Percentiles rank a stretch among this genome's conserved stretches.
Conservation (phyloP, 2,329 filamentous ascomycete species). For the Rutstroemia sp. region DNA sequence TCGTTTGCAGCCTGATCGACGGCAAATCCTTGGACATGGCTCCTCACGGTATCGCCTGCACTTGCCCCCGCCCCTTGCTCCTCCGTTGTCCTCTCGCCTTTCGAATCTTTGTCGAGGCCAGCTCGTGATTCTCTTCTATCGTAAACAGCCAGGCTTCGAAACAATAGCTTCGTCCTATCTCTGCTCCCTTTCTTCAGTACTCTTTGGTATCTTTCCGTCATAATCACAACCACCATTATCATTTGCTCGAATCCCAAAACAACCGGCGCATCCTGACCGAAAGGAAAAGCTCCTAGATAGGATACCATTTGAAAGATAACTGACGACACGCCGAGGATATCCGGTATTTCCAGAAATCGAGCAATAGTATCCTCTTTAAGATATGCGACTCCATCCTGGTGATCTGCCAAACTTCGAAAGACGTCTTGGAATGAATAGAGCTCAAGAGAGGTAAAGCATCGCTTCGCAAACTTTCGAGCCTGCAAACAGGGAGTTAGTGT, state of each 20-base stretch:
- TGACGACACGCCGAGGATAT: constrained; percentile 58
- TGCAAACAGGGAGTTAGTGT: constrained; percentile 25
- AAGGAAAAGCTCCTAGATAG: constrained; percentile 67
- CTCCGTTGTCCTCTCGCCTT: not conserved
- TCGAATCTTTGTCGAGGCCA: constrained; percentile 12
- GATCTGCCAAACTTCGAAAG: constrained; percentile 62
- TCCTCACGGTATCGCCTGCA: constrained; percentile 16
- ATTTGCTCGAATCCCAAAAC: constrained; percentile 63
- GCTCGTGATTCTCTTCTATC: constrained; percentile 44
- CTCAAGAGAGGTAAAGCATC: constrained; percentile 65
- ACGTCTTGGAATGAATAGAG: constrained; percentile 68
- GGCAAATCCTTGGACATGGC: constrained; percentile 30
- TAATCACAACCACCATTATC: constrained; percentile 64
- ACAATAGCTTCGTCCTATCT: constrained; percentile 57
- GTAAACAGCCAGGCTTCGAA: constrained; percentile 64
- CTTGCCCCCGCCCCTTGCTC: not conserved
- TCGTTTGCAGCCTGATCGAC: constrained; percentile 38
- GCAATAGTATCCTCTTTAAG: constrained; percentile 64
- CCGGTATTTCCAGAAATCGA: constrained; percentile 66
- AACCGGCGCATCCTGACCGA: constrained; percentile 61
- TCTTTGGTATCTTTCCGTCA: constrained; percentile 61
- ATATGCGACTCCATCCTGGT: constrained; percentile 53
- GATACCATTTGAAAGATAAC: constrained; percentile 66
- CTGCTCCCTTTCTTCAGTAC: constrained; percentile 52
- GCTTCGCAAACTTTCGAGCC: constrained; percentile 58